Percentiles rank a stretch among this genome's conserved stretches.
Conservation (phyloP, 2,329 filamentous ascomycete genomes). For the Calycina marina region DNA sequence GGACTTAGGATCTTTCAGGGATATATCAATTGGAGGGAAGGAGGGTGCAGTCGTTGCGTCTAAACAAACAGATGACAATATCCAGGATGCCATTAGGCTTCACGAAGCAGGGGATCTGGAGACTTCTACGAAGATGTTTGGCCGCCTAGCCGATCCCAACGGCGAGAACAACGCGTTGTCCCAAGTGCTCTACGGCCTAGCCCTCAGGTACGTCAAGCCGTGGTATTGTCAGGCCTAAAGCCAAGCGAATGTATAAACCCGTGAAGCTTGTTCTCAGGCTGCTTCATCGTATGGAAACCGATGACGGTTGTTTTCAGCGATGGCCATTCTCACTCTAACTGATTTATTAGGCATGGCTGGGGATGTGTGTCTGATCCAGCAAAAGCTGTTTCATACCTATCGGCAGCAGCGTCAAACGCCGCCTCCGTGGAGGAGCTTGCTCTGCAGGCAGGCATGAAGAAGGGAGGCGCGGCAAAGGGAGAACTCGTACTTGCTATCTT, state of each 20-base stretch:
- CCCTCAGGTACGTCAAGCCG: conserved; percentile 50
- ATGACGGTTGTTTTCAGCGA: too few relatives aligned
- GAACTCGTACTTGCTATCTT: conserved; percentile 94
- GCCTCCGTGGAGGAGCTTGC: conserved; percentile 77
- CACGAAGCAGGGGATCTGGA: conserved; percentile 75
- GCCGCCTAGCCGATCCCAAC: conserved; percentile 63
- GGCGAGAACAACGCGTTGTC: conserved; percentile 85
- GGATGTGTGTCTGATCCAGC: conserved; percentile 61
- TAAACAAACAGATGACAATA: conserved; percentile 49
- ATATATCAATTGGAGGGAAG: conserved; percentile 12
- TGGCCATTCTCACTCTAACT: too few relatives aligned
- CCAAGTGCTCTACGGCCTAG: conserved; percentile 90
- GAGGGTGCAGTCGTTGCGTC: conserved; percentile 27
- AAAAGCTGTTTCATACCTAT: conserved; percentile 70
- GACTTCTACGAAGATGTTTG: conserved; percentile 74
- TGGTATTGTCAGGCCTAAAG: too few relatives aligned
- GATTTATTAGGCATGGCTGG: conserved; percentile 71
- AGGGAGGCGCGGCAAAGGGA: conserved; percentile 87
- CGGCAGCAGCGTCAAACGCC: conserved; percentile 78
- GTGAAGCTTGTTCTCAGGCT: too few relatives aligned
- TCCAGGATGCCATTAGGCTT: conserved; percentile 88
- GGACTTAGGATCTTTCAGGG: conserved; percentile 10
- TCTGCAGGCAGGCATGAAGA: conserved; percentile 74
- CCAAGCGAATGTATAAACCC: too few relatives aligned
- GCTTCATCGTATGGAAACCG: too few relatives aligned